These are phyloP conservation scores for Cairneyella variabilis DNA, from an alignment of 495 filamentous ascomycete genomes.

Conservation along the genomic window DNA sequence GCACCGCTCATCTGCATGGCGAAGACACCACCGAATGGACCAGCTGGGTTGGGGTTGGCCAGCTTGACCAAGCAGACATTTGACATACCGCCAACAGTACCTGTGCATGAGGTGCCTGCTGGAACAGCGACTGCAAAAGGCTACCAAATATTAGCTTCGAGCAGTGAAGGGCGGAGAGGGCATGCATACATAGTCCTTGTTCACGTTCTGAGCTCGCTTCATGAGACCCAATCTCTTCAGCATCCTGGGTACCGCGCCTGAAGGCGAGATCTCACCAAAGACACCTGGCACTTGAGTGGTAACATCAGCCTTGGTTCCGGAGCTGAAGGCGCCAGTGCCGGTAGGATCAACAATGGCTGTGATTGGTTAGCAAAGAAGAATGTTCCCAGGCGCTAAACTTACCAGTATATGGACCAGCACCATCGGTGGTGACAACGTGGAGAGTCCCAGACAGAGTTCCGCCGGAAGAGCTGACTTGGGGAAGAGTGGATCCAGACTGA, in stretches of 20 bases:
- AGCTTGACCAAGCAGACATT: constrained; percentile 51
- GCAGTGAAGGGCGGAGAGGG: neutral
- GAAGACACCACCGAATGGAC: constrained; percentile 50
- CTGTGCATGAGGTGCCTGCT: constrained; percentile 43
- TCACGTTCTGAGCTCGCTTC: constrained; percentile 8
- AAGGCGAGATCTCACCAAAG: constrained; percentile 18
- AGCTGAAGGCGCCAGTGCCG: neutral
- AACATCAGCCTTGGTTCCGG: constrained; percentile 2
- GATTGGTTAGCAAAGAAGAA: neutral
- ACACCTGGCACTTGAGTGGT: constrained; percentile 10
- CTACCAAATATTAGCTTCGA: neutral
- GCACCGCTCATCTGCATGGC: constrained; percentile 43
- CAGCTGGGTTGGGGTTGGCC: constrained; percentile 46
- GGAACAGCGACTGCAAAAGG: constrained; percentile 41
- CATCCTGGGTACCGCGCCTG: neutral
- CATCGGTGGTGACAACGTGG: constrained; percentile 33
- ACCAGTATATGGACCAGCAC: constrained; percentile 28
- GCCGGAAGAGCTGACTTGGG: constrained; percentile 27
- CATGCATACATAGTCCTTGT: constrained; percentile 5
- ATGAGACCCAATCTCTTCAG: neutral
- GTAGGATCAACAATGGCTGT: constrained; percentile 13
- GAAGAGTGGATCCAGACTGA: constrained; percentile 27
- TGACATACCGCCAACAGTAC: constrained; percentile 46
- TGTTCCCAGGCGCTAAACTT: neutral
- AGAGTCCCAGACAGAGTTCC: constrained; percentile 23